phyloP scores from a whole-genome alignment of 2,329 filamentous ascomycete genomes.

The Venturia nashicola region DNA sequence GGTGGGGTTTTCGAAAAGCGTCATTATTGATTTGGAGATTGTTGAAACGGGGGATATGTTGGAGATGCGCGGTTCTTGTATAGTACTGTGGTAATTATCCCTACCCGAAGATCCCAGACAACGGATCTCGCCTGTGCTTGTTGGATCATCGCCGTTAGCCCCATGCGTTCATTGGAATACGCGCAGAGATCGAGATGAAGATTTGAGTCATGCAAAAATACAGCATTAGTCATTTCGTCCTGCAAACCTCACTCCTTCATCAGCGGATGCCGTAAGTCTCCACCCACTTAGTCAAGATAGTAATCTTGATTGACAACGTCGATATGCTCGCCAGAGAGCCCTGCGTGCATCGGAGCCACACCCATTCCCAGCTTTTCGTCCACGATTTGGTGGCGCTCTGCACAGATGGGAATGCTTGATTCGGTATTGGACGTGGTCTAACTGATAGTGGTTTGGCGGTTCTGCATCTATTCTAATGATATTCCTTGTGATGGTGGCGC shows the following conservation, averaged over 20 bases:
- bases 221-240: neutral
- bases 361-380: neutral
- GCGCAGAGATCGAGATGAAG: neutral
- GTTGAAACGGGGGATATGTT: too few relatives aligned
- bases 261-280: neutral
- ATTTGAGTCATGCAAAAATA: neutral
- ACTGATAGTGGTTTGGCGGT: neutral
- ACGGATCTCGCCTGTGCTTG: neutral
- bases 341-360: neutral
- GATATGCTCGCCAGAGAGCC: neutral
- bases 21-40: too few relatives aligned
- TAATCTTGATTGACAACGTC: neutral
- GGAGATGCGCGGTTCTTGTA: too few relatives aligned
- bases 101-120: neutral
- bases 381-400: neutral
- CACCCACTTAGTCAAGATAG: neutral
- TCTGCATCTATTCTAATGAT: slow-evolving; percentile 3
- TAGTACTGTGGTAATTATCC: too few relatives aligned
- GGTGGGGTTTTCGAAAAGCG: too few relatives aligned
- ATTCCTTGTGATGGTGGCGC: slow-evolving; percentile 2
- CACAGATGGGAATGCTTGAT: neutral
- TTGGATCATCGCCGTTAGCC: neutral
- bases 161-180: neutral
- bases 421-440: neutral
- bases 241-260: neutral